A percentile compares a stretch with the other conserved stretches of the same genome.
Evolutionary conservation across 345 rosid species (phyloP).

Genomic region (Boechera divaricarpa): DNA sequence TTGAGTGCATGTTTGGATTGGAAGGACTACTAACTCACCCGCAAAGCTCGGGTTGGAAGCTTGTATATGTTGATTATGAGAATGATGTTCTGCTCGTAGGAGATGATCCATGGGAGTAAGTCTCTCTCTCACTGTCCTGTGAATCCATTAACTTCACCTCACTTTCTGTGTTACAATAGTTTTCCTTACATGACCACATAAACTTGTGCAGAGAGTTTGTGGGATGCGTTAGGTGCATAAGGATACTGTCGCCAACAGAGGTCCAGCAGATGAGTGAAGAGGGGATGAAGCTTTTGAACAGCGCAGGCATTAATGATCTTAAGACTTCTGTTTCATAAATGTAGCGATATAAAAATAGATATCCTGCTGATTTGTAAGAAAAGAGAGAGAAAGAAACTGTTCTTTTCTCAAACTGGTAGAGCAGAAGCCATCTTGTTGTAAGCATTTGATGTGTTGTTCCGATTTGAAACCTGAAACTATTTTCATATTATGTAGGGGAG

Average conservation of each 20-base stretch:
- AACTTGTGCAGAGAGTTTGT: constrained; percentile 75
- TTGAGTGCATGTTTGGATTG: constrained; percentile 94
- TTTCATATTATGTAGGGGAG: constrained; percentile 24
- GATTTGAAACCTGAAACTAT: constrained; percentile 34
- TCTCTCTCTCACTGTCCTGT: background rate
- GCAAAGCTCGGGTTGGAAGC: constrained; percentile 88
- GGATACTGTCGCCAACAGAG: constrained; percentile 92
- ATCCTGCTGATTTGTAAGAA: constrained; percentile 18
- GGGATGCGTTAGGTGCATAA: constrained; percentile 96
- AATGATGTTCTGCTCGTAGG: constrained; percentile 95
- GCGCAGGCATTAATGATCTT: constrained; percentile 60
- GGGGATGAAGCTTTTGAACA: constrained; percentile 94
- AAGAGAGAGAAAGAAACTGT: constrained; percentile 23
- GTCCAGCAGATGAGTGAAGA: constrained; percentile 99
- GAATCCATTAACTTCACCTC: background rate
- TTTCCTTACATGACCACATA: constrained; percentile 9
- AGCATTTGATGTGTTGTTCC: constrained; percentile 36
- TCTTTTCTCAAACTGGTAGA: constrained; percentile 14
- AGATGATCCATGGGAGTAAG: constrained; percentile 99
- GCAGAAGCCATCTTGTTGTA: constrained; percentile 39
- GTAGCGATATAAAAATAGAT: background rate
- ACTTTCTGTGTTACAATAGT: background rate
- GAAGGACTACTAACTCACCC: constrained; percentile 84
- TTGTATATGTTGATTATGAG: constrained; percentile 96
- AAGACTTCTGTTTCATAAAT: constrained; percentile 46